Evolutionary conservation across 345 rosid genomes (phyloP).

Genomic region (Arabidopsis arenosa): DNA sequence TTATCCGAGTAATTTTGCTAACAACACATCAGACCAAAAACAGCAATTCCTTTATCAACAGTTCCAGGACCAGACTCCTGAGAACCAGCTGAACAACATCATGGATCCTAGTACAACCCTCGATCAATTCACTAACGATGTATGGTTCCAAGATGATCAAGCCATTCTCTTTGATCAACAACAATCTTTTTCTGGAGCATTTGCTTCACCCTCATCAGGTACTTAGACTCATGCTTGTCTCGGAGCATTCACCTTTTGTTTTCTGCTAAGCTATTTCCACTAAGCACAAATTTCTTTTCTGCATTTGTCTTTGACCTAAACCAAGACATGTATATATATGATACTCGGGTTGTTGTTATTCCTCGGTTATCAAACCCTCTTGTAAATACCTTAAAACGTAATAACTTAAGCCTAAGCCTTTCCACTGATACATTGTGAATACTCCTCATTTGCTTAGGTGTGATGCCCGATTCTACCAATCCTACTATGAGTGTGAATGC

Average conservation of each 20-base stretch:
- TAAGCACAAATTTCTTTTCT: background rate
- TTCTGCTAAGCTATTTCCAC: constrained; percentile 6
- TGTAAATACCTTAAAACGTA: constrained; percentile 3
- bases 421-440: constrained; percentile 33
- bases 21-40: constrained; percentile 16
- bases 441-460: constrained; percentile 39
- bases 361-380: constrained; percentile 9
- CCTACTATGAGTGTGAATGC: constrained; percentile 14
- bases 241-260: constrained; percentile 17
- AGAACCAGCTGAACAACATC: constrained; percentile 34
- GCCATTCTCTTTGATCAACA: constrained; percentile 32
- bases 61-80: constrained; percentile 20
- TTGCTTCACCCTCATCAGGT: constrained; percentile 42
- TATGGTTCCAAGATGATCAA: constrained; percentile 40
- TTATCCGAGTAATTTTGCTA: constrained; percentile 21
- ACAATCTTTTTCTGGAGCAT: constrained; percentile 27
- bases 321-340: constrained; percentile 20
- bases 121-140: constrained; percentile 25
- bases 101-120: constrained; percentile 37
- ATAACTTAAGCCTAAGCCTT: constrained; percentile 5
- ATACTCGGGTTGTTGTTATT: constrained; percentile 17
- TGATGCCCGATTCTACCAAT: constrained; percentile 32
- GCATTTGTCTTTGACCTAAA: constrained; percentile 9
- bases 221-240: constrained; percentile 29
- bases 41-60: constrained; percentile 22